Base-by-base conservation (phyloP, 2,329 filamentous ascomycete genomes). In the Diaporthe batatas region DNA sequence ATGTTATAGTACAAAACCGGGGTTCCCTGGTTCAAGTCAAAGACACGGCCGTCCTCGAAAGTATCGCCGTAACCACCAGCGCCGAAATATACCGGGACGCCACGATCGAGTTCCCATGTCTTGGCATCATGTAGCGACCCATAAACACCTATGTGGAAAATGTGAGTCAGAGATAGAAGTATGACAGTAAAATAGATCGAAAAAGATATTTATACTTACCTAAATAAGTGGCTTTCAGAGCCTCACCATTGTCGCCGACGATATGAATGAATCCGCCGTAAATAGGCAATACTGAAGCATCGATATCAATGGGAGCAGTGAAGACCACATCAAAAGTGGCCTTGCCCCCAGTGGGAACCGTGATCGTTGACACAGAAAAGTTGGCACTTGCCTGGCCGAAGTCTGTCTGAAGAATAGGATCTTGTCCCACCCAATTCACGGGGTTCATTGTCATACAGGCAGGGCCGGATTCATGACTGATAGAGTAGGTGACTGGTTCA, bases 381-480 rank as follows among this genome's bases (percentile, higher is more conserved):
- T 47, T 47, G 8, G 23, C 39, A 47, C 14, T 29, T 14, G 39
- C 58, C 16, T 62, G 58, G 16, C 58, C 39, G 21, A 62, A 62
- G 12, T 62, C 58, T 10, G 58, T 62, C 23, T 62, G 47, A 7
- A 62, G 58, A 14, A 47, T 58, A 73, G 77, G 77, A 54, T 75
- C 74, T 53, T 76, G 72, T 6, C 49, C 73, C 0, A 78, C 75
- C 11, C 70, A 75, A 69, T 68, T 62, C 57, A 72, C 39, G 21
- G 55, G 29, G 74, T 73, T 42, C 68, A 74, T 78, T 23, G 82
- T 80, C 75, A 83, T 81, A 42, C 80, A 78, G 8, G 81, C 81
- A 21, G 77, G 79, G n/a, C 79, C 79, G 11, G 77, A 73, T 36
- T 80, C 76, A 44, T 82, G 77, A 44, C 76, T 77, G 54, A 84